Base-by-base conservation (phyloP, 139 green algal species). In the Chlamydomonas sp. region DNA sequence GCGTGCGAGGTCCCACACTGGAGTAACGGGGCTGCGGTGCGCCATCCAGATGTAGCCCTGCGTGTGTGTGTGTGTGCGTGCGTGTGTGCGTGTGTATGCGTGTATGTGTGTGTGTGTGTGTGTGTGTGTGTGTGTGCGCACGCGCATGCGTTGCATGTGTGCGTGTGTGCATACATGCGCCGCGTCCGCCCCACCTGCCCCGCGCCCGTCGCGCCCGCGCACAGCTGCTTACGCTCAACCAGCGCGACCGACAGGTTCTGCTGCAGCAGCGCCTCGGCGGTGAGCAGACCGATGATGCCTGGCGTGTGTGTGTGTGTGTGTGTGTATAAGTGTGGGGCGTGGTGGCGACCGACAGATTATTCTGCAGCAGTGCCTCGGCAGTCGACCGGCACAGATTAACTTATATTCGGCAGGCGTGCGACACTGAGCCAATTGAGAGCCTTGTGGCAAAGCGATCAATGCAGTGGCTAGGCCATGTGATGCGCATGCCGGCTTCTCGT, bases 261-360 rank as follows among this genome's bases (percentile, higher is more conserved):
- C 54, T 57, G 22, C 24, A 89, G 79, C 26, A 89, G 59, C 33
- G 69, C 43, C 22, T 72, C 3, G 5, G 79, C 73, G 2, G 81
- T 73, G 50, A 79, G 75, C n/a, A 89, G 64, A 0, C 84, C 84
- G 30, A 87, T 81, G 28, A 89, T 82, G 38, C 83, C 83, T 75
- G 73, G n/a, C n/a, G n/a, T n/a, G n/a, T n/a, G n/a, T n/a, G n/a
- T n/a, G n/a, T n/a, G n/a, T n/a, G n/a, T n/a, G n/a, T n/a, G n/a
- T n/a, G n/a, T n/a, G n/a, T n/a, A n/a, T n/a, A n/a, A n/a, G n/a
- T n/a, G n/a, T n/a, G n/a, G n/a, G n/a, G n/a, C n/a, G n/a, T n/a
- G n/a, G n/a, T n/a, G n/a, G 73, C 60, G 1, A 89, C 79, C 2
- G 64, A 78, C 28, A 81, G 47, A 0, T 75, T 64, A 2, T 69